Conservation (phyloP, 2,329 filamentous ascomycete genomes). For the Achaetomium macrosporum region DNA sequence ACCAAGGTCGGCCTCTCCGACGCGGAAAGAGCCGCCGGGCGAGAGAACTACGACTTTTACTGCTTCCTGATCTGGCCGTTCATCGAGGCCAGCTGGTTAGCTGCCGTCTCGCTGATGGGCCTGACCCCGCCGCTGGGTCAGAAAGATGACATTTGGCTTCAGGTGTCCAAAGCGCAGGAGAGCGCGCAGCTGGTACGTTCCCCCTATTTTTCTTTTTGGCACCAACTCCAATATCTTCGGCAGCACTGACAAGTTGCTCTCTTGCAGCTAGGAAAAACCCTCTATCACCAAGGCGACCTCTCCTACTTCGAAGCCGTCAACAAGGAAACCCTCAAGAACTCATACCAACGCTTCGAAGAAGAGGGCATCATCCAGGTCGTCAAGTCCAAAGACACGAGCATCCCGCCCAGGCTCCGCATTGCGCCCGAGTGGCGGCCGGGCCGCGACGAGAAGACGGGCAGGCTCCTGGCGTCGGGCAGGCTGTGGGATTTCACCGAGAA, state of each 20-base stretch:
- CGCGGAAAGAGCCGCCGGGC: conserved; percentile 67
- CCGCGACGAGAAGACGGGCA: conserved; percentile 55
- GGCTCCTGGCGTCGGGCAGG: conserved; percentile 62
- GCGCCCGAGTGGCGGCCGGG: conserved; percentile 68
- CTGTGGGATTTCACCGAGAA: conserved; percentile 90
- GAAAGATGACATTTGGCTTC: conserved; percentile 69
- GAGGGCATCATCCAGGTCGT: conserved; percentile 79
- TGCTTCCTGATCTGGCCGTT: conserved; percentile 99
- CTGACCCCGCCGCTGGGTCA: conserved; percentile 63
- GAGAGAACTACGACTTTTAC: conserved; percentile 98
- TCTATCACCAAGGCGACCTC: conserved; percentile 95
- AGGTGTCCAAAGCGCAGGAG: conserved; percentile 70
- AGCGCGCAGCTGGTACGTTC: conserved; percentile 67
- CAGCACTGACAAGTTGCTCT: neutral
- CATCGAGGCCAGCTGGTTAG: conserved; percentile 90
- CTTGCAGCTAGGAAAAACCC: conserved; percentile 80
- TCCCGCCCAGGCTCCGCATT: conserved; percentile 59
- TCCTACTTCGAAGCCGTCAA: conserved; percentile 98
- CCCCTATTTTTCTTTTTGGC: conserved; percentile 8
- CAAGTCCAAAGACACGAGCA: conserved; percentile 60
- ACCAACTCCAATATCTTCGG: too few relatives aligned
- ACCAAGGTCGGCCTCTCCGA: conserved; percentile 67
- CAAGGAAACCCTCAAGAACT: conserved; percentile 94
- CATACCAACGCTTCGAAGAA: conserved; percentile 80
- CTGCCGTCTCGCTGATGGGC: conserved; percentile 80